Base-by-base conservation (phyloP, 805 yeast genomes). In the Danielia reshetovae region DNA sequence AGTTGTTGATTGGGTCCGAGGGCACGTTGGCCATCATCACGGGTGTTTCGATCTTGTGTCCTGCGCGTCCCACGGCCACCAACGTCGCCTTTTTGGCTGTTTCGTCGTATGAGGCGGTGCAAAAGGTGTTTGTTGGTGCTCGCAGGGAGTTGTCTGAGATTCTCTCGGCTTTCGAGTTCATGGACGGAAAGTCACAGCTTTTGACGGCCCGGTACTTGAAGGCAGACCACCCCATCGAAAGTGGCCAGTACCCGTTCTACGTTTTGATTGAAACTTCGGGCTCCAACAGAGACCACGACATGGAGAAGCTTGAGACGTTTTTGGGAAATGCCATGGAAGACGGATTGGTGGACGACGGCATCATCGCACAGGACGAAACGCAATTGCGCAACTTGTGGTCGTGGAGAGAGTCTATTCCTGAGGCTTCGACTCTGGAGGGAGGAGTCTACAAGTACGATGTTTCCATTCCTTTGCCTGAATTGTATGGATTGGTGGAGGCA, bases 391-490 rank as follows among this genome's bases (percentile, higher is more conserved):
- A 78, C 36, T 72, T 93, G 49, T 93, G 98, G 98, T 68, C 79
- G 22, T 93, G 97, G 97, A 80, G 98, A 65, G 98, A 93, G 63
- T 74, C 82, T 43, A 78, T 90, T 43, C 87, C 96, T 26, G 98
- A 93, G 65, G 89, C 96, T 5, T 73, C 85, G 5, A 82, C 85
- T 32, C 72, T 75, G 40, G 79, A 72, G 24, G 97, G 98, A 34
- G 98, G 97, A 49, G 97, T 90, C 34, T 93, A 90, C 70, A 93
- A 93, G 65, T 93, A 93, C 55, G 98, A 93, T 51, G 96, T 93
- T 24, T 88, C 97, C 3, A 66, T 93, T 40, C 97, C 97, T 23
- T 71, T 93, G 45, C 68, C 74, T 14, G 85, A 79, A 34, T 70
- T 93, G 63, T 93, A 88, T 55, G 81, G 81, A 9, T 66, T 93